These are phyloP conservation scores for Taiozyma sp. DNA, from an alignment of 1,139 yeast species.

Conservation along the genomic window DNA sequence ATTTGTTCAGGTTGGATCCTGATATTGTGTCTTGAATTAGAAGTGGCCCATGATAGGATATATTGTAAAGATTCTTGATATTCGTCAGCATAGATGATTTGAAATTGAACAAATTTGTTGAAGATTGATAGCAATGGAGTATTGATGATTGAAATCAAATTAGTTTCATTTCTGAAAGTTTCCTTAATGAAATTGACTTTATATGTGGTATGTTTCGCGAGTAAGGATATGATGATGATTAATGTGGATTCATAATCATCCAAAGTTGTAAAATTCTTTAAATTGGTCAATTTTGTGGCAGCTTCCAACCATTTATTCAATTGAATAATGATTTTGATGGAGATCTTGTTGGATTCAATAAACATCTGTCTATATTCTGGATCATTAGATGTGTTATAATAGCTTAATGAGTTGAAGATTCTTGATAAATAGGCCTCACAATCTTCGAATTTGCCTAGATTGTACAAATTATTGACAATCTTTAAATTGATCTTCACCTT, in stretches of 20 bases:
- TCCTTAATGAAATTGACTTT: slow-evolving; percentile 9
- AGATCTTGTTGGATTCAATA: slow-evolving; percentile 6
- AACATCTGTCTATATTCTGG: neutral
- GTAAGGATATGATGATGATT: slow-evolving; percentile 10
- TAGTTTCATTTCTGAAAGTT: slow-evolving; percentile 2
- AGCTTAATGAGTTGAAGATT: slow-evolving; percentile 2
- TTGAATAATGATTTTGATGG: slow-evolving; percentile 15
- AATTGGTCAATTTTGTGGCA: slow-evolving; percentile 10
- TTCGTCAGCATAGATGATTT: slow-evolving; percentile 15
- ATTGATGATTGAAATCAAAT: slow-evolving; percentile 3
- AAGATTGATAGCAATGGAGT: slow-evolving; percentile 11
- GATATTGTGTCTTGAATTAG: neutral
- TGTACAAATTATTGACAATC: slow-evolving; percentile 13
- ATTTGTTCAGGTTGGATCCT: neutral
- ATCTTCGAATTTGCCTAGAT: slow-evolving; percentile 1
- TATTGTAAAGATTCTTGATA: slow-evolving; percentile 4
- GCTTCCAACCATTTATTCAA: slow-evolving; percentile 19
- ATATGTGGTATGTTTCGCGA: slow-evolving; percentile 9
- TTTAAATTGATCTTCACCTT: slow-evolving; percentile 3
- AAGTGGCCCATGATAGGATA: neutral
- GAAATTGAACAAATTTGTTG: slow-evolving; percentile 10
- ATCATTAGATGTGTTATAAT: neutral
- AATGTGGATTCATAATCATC: slow-evolving; percentile 7
- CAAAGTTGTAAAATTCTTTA: slow-evolving; percentile 11
- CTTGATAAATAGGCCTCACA: slow-evolving; percentile 11